Conservation (phyloP, 768 basidiomycete genomes). For the Cyathus striatus region DNA sequence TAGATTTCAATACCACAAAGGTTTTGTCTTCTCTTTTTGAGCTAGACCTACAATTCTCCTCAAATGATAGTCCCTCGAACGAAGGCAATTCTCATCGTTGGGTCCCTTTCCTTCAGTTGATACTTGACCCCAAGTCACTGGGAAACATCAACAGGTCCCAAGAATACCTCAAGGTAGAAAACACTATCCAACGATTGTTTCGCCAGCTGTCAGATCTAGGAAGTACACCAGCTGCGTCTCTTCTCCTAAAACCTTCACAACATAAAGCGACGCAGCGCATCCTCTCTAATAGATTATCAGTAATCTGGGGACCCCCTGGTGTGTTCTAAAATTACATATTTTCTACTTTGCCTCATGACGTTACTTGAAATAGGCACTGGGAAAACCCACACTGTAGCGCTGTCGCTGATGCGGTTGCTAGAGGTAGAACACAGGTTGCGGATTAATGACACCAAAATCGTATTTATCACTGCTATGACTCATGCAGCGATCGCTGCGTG, state of each 20-base stretch:
- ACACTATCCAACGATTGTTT: constrained; percentile 33
- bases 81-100: constrained; percentile 10
- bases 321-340: no score
- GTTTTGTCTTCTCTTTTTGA: constrained; percentile 39
- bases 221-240: constrained; percentile 25
- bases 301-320: constrained; percentile 51
- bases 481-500: constrained; percentile 51
- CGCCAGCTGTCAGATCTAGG: constrained; percentile 29
- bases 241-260: constrained; percentile 43
- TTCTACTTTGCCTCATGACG: no score
- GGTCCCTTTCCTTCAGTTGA: constrained; percentile 39
- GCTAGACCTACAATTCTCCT: constrained; percentile 33
- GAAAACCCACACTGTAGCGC: constrained; percentile 46
- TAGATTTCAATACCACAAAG: constrained; percentile 50
- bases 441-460: constrained; percentile 24
- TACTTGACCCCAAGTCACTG: constrained; percentile 35
- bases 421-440: constrained; percentile 31
- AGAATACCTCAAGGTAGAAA: constrained; percentile 27
- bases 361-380: constrained; percentile 40
- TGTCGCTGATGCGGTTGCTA: constrained; percentile 40
- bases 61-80: background rate
- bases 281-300: constrained; percentile 36
- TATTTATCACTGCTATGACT: constrained; percentile 48
- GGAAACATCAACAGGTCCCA: constrained; percentile 20
- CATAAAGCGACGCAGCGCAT: constrained; percentile 38